These are phyloP conservation scores for Hymenoscyphus repandus DNA, from an alignment of 2,329 filamentous ascomycete genomes.

Conservation along the genomic window DNA sequence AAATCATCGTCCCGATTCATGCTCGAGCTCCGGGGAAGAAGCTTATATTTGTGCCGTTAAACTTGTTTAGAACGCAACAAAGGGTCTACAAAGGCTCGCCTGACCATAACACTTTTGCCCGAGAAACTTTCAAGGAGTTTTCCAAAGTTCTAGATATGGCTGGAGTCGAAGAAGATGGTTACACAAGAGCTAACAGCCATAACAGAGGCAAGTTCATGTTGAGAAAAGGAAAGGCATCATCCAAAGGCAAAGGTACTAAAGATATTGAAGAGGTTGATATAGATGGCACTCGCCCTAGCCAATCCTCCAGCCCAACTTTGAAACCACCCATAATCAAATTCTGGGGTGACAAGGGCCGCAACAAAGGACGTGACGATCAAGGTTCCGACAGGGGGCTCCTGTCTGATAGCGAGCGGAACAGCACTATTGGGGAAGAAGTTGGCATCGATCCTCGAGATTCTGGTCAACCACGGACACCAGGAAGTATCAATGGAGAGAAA, in stretches of 20 bases:
- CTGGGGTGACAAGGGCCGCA: no score
- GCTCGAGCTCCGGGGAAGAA: constrained; percentile 44
- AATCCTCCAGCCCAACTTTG: no score
- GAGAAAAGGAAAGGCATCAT: neutral
- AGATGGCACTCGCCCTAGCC: neutral
- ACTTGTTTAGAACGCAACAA: constrained; percentile 63
- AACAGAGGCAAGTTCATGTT: neutral
- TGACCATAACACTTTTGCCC: constrained; percentile 54
- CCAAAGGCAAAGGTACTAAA: neutral
- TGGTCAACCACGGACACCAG: no score
- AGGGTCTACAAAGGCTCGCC: constrained; percentile 50
- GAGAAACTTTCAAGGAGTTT: constrained; percentile 39
- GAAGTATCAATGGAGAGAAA: neutral
- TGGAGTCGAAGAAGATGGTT: neutral
- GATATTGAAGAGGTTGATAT: neutral
- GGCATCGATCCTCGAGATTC: no score
- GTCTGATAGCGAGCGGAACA: no score
- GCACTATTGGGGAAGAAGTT: no score
- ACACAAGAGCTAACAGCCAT: neutral
- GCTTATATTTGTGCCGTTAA: constrained; percentile 55
- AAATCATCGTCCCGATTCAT: constrained; percentile 58
- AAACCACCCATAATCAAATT: no score
- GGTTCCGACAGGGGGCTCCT: no score
- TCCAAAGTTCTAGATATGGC: constrained; percentile 1
- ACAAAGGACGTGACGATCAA: no score